Conservation (phyloP, 352 stramenopile genomes). For the Elongisporangium senticosum region DNA sequence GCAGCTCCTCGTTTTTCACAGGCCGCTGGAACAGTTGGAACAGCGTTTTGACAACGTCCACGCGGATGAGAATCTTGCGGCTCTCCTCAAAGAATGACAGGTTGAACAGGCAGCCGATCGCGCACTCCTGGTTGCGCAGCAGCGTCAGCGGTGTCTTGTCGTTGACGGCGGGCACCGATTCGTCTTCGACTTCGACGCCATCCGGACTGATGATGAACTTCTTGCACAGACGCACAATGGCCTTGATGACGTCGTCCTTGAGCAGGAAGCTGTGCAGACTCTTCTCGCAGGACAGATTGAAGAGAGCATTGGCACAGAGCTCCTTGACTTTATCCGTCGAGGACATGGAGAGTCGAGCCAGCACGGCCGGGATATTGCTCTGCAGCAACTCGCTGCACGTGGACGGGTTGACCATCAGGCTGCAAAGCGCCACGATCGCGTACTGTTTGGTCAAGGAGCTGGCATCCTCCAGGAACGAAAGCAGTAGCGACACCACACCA, state of each 20-base stretch:
- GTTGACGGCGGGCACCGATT: slow-evolving; percentile 11
- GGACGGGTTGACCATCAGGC: slow-evolving; percentile 45
- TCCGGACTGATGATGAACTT: slow-evolving; percentile 36
- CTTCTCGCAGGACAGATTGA: slow-evolving; percentile 78
- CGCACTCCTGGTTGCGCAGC: slow-evolving; percentile 60
- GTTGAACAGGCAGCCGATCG: slow-evolving; percentile 71
- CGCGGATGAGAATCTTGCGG: slow-evolving; percentile 49
- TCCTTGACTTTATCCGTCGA: slow-evolving; percentile 56
- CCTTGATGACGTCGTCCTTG: slow-evolving; percentile 65
- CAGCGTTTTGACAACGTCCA: slow-evolving; percentile 58
- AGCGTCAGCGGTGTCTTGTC: slow-evolving; percentile 42
- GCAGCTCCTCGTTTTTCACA: slow-evolving; percentile 53
- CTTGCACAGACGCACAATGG: slow-evolving; percentile 63
- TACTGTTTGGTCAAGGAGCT: slow-evolving; percentile 57
- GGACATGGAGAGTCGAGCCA: slow-evolving; percentile 35
- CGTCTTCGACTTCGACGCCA: slow-evolving; percentile 59
- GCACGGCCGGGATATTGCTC: slow-evolving; percentile 52
- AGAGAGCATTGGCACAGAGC: slow-evolving; percentile 66
- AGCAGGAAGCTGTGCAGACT: slow-evolving; percentile 57
- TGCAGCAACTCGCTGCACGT: slow-evolving; percentile 64
- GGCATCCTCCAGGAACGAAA: slow-evolving; percentile 58
- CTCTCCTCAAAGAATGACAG: slow-evolving; percentile 70
- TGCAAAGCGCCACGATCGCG: slow-evolving; percentile 65
- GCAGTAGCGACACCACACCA: slow-evolving; percentile 58
- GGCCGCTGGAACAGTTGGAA: slow-evolving; percentile 62